Percentiles rank a stretch among this genome's conserved stretches.
phyloP scores from a whole-genome alignment of 495 filamentous ascomycete species.

The Bombardia bombarda region DNA sequence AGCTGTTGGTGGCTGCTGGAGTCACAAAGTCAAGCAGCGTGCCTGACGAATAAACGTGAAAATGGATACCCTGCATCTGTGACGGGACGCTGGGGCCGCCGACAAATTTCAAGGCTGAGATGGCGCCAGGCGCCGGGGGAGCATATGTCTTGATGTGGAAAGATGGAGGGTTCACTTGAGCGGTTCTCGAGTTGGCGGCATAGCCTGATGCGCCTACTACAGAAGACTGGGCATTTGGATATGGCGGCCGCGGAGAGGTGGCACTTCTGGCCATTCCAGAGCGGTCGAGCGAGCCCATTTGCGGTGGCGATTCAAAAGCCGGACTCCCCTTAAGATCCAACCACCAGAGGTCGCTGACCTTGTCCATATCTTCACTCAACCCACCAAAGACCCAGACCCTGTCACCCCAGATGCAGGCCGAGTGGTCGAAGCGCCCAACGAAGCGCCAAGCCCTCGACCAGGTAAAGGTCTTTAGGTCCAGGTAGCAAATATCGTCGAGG shows the following conservation, averaged over 20 bases:
- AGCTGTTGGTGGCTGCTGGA: constrained; percentile 72
- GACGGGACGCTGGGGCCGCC: constrained; percentile 83
- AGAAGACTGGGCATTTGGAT: constrained; percentile 29
- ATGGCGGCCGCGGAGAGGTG: constrained; percentile 35
- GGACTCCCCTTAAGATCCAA: constrained; percentile 85
- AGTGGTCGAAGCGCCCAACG: constrained; percentile 87
- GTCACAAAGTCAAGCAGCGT: constrained; percentile 90
- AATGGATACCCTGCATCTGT: constrained; percentile 83
- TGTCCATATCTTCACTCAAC: constrained; percentile 89
- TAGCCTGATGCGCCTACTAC: constrained; percentile 62
- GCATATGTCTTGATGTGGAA: constrained; percentile 62
- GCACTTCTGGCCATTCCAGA: constrained; percentile 24
- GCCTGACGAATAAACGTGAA: constrained; percentile 89
- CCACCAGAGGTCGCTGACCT: constrained; percentile 92
- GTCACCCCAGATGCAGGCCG: constrained; percentile 79
- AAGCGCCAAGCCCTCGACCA: constrained; percentile 97
- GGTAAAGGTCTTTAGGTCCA: constrained; percentile 94
- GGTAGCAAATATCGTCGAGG: constrained; percentile 88
- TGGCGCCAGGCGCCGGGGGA: constrained; percentile 66
- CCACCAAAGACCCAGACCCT: constrained; percentile 97
- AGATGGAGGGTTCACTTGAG: constrained; percentile 68
- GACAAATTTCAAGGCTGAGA: constrained; percentile 80
- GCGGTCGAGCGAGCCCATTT: constrained; percentile 56
- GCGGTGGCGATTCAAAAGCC: constrained; percentile 65
- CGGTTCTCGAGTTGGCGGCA: constrained; percentile 80